Evolutionary conservation across 2,329 filamentous ascomycete genomes (phyloP).

Genomic region (Aspergillus piperis): DNA sequence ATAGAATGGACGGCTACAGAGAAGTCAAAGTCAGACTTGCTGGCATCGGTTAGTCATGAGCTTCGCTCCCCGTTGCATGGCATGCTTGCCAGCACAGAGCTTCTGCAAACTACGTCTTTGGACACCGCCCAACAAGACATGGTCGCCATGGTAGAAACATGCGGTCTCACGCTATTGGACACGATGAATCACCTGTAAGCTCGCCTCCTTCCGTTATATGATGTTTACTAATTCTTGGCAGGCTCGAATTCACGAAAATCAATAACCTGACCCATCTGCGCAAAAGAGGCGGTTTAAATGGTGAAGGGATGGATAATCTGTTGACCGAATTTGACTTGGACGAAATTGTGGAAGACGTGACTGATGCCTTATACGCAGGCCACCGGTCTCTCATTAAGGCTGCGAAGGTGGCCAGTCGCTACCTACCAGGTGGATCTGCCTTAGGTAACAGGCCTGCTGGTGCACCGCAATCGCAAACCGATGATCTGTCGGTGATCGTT

Average conservation of each 20-base stretch:
- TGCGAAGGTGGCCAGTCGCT: slow-evolving; percentile 15
- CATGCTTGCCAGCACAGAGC: slow-evolving; percentile 52
- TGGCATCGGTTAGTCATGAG: slow-evolving; percentile 56
- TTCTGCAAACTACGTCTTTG: slow-evolving; percentile 48
- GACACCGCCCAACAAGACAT: slow-evolving; percentile 46
- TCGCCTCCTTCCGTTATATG: accelerated
- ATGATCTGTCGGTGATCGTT: slow-evolving; percentile 31
- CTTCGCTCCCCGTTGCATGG: slow-evolving; percentile 52
- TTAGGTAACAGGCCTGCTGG: slow-evolving; percentile 7
- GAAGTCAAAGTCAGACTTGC: slow-evolving; percentile 54
- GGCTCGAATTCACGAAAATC: slow-evolving; percentile 40
- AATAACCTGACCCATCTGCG: slow-evolving; percentile 29
- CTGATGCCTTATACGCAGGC: slow-evolving; percentile 31
- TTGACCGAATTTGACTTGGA: slow-evolving; percentile 36
- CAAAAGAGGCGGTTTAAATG: slow-evolving; percentile 4
- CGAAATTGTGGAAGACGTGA: slow-evolving; percentile 32
- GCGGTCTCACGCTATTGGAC: slow-evolving; percentile 54
- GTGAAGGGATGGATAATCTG: slow-evolving; percentile 25
- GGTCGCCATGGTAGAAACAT: slow-evolving; percentile 52
- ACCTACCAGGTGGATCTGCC: slow-evolving; percentile 14
- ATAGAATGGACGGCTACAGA: slow-evolving; percentile 40
- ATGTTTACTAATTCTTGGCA: slow-evolving; percentile 13
- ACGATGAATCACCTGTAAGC: slow-evolving; percentile 44
- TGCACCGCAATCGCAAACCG: neutral
- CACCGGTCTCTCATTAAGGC: slow-evolving; percentile 19